Base-by-base conservation (phyloP, 805 yeast species). In the Candida corydali region DNA sequence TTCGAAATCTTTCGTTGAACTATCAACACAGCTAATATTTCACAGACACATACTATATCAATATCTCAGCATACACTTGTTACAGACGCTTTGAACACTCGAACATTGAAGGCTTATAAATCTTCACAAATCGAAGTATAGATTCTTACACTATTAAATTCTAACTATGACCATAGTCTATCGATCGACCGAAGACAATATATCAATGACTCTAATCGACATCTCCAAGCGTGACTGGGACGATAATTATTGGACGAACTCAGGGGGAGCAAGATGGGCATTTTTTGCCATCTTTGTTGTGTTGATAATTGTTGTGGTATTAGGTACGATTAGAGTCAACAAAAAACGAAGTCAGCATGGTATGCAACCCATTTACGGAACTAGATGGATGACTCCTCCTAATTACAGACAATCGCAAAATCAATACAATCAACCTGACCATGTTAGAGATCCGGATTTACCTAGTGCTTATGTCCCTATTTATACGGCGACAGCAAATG, bases 331-430 rank as follows among this genome's bases (percentile, higher is more conserved):
- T 17, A 26, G 75, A 25, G 63, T 76, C 10, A 84, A 84, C 50
- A 72, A 64, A 31, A 68, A 66, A 38, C 68, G 94, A 55, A 45
- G 62, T 8, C 57, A 51, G 29, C 50, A 52, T 17, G 82, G 82
- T 1, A 61, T 65, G 43, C 65, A 61, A 18, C 95, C 95, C 0
- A 65, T 86, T 1, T 63, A 75, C 41, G 91, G 91, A 8, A 84
- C 93, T 1, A 75, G 84, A 8, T 84, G 94, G 94, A 76, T 87
- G 65, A 82, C 93, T 0, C 96, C 96, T 5, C 94, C 94, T 0
- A 69, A 80, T 8, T 86, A 86, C 51, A 54, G 67, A 32, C 86
- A 80, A 46, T 75, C 87, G 1, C 84, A 83, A 49, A 65, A 63
- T 35, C 79, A 76, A 40, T 73, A 76, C 45, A 63, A 70, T 37